Conservation (phyloP, 495 filamentous ascomycete genomes). For the Aspergillus sclerotiicarbonarius region DNA sequence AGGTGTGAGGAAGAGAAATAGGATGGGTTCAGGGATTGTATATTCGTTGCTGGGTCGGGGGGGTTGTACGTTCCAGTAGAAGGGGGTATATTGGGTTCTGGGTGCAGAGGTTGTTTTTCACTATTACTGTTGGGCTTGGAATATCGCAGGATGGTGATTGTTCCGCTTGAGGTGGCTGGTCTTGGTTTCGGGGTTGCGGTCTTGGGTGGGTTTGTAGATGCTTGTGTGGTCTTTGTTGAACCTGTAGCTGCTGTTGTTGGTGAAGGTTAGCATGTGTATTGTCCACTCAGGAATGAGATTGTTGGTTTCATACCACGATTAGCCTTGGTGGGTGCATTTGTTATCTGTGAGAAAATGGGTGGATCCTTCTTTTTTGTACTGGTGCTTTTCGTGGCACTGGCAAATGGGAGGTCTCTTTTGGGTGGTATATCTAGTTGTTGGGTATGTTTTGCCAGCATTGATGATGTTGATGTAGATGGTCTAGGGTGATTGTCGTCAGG, state of each 20-base stretch:
- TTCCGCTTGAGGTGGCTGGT: slow-evolving; percentile 7
- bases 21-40: not conserved
- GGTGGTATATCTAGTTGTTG: slow-evolving; percentile 42
- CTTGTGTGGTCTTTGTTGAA: not conserved
- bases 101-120: not conserved
- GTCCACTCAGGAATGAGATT: no score
- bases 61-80: not conserved
- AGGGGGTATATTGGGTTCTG: not conserved
- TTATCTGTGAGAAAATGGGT: not conserved
- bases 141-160: not conserved
- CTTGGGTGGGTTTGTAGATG: not conserved
- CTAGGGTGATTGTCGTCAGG: slow-evolving; percentile 12
- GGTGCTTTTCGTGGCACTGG: slow-evolving; percentile 24
- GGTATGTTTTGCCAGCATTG: slow-evolving; percentile 14
- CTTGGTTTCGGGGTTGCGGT: not conserved
- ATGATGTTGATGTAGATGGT: slow-evolving; percentile 19
- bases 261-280: no score
- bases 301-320: no score
- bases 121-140: not conserved
- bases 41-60: not conserved
- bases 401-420: slow-evolving; percentile 45
- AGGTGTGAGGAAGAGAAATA: not conserved
- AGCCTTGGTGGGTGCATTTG: not conserved
- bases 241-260: not conserved
- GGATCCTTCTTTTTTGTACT: slow-evolving; percentile 1